These are phyloP conservation scores for Ustilaginoidea virens DNA, from an alignment of 2,329 filamentous ascomycete genomes.

Conservation along the genomic window DNA sequence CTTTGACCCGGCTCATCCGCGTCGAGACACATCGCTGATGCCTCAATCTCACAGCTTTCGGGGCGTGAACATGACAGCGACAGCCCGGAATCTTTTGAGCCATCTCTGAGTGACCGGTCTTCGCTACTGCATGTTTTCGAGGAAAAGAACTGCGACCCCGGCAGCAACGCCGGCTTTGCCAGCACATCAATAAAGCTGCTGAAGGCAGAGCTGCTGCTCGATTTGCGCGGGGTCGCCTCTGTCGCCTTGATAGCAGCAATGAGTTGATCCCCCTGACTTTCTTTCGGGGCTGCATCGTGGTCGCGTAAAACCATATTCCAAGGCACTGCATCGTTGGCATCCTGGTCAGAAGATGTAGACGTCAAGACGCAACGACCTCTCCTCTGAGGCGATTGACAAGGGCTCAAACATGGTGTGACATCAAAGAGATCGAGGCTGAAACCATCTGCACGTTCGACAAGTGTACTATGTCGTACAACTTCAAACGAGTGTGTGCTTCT, in stretches of 20 bases:
- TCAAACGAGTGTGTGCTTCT: too few species aligned
- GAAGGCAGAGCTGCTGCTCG: background rate
- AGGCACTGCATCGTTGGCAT: background rate
- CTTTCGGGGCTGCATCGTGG: background rate
- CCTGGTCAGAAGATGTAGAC: slow-evolving; percentile 1
- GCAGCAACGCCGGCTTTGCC: too few species aligned
- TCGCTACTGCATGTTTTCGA: too few species aligned
- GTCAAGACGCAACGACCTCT: slow-evolving; percentile 1
- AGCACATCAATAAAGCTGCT: background rate
- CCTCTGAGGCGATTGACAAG: background rate
- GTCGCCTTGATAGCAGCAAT: background rate
- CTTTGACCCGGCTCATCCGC: background rate
- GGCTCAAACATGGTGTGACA: background rate
- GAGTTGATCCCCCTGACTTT: background rate
- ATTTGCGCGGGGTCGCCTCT: background rate
- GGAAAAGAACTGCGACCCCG: too few species aligned
- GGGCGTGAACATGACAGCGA: background rate
- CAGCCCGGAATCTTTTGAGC: background rate
- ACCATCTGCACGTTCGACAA: slow-evolving; percentile 1
- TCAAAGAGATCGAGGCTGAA: slow-evolving; percentile 1
- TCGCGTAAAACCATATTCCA: background rate
- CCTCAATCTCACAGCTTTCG: too few species aligned
- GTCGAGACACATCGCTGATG: background rate
- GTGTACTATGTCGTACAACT: background rate
- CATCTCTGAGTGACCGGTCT: background rate